Evolutionary conservation across 495 filamentous ascomycete species (phyloP), one percentile per base, ranked within the genome.

Genomic region (Aspergillus asperescens): DNA sequence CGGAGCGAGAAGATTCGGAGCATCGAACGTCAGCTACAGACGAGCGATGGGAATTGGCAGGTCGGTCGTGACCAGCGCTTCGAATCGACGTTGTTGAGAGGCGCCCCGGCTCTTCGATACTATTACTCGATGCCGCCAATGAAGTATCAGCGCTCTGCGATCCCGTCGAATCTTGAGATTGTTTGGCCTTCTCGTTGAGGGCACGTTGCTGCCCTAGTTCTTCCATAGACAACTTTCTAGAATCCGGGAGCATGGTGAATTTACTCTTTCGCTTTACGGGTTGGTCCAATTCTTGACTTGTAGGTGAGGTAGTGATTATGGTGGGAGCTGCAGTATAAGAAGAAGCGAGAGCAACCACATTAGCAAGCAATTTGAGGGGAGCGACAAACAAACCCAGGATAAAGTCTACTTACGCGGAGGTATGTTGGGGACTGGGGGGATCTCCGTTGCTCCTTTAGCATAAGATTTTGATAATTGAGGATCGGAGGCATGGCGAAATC

Each of bases 301-400:
- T 92, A 6, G 93, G 93, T 22, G 91, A 86, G 10, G 93, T 98
- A 19, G 85, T 95, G 62, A 96, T 92, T 63, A 98, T 98, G 41
- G 84, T 82, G 16, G 92, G 92, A 35, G 92, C 88, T 88, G 63
- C 41, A 61, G 32, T 48, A 35, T 31, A 45, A 40, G 16, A 31
- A 27, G 1, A 19, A 31, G 22, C n/a, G n/a, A n/a, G n/a, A n/a
- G n/a, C n/a, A n/a, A n/a, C n/a, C n/a, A n/a, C n/a, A 18, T 38
- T 13, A 2, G 37, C 29, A 5, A 37, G 22, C 25, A 9, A 44
- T 37, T 22, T 20, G 1, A 12, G 9, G 3, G 31, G 23, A 24
- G 6, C 25, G 4, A 46, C 6, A 12, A 31, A 42, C 6, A 16
- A 40, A 22, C 40, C 32, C 31, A 28, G 25, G 19, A 7, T 7